Conservation (phyloP, 257 asterid species). For the Thymus quinquecostatus region DNA sequence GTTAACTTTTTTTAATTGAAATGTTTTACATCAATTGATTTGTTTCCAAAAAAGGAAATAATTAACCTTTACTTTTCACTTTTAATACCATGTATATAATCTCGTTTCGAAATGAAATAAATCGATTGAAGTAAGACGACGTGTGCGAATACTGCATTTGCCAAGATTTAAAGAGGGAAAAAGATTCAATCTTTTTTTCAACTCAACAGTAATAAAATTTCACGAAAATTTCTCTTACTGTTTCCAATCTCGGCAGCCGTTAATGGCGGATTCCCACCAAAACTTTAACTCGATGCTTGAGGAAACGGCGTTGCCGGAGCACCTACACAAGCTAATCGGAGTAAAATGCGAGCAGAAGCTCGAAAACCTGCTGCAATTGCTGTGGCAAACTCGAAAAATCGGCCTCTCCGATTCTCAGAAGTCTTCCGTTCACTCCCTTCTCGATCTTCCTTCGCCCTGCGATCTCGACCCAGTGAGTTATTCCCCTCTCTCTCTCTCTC, state of each 20-base stretch:
- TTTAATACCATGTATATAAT: too few species aligned
- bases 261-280: neutral
- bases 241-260: neutral
- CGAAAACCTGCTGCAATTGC: slow-evolving; percentile 39
- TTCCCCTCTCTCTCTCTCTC: too few species aligned
- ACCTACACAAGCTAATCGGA: slow-evolving; percentile 43
- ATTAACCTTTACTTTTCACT: too few species aligned
- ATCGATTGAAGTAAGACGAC: too few species aligned
- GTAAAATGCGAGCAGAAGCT: slow-evolving; percentile 48
- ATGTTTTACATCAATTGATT: too few species aligned
- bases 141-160: too few species aligned
- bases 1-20: too few species aligned
- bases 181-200: neutral
- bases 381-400: slow-evolving; percentile 49
- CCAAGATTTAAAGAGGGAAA: neutral
- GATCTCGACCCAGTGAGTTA: slow-evolving; percentile 48
- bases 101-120: too few species aligned
- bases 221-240: neutral
- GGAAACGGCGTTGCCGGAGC: slow-evolving; percentile 32
- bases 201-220: neutral
- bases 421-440: slow-evolving; percentile 41
- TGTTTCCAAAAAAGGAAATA: too few species aligned
- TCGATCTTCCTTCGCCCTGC: slow-evolving; percentile 36
- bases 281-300: slow-evolving; percentile 1
- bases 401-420: slow-evolving; percentile 44